Base-by-base conservation (phyloP, 2,329 filamentous ascomycete genomes). In the Dothiorella sarmentorum region DNA sequence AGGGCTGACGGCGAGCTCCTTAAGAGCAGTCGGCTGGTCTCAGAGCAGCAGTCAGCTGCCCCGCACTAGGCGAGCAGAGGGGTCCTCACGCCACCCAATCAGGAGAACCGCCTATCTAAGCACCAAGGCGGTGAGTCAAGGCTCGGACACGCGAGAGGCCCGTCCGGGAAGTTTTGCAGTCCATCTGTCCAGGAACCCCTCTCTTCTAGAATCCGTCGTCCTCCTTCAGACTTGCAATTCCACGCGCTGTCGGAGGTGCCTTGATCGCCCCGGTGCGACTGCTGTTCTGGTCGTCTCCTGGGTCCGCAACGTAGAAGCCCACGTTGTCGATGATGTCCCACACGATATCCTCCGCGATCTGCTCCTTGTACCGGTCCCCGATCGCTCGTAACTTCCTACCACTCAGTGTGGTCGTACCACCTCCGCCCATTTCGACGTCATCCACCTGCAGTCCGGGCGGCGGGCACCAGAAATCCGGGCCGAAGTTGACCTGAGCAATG, bases 321-420 rank as follows among this genome's bases (percentile, higher is more conserved):
- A 96, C 89, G 75, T 99, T 94, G 68, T 99, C 94, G 29, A 97
- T 81, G 56, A 99, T 83, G 72, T 99, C 94, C 71, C 91, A 96
- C 27, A 96, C 83, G 22, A 97, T 80, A 68, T 99, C 94, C 75
- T 99, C 94, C 13, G 88, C 91, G 61, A 99, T 92, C 76, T 97
- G 93, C 70, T 99, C 92, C 60, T 86, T 85, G 73, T 91, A 97
- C 29, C 94, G 84, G 62, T 95, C 89, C 7, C 85, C 83, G 20
- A 96, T 78, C 0, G 89, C 79, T 31, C 84, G 81, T 1, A 86
- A 65, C 35, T 65, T 68, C 11, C 74, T 67, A 1, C 69, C 64
- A 3, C 31, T 22, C 11, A 45, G 38, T 9, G 65, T 67, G 5
- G 69, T 68, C 6, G 65, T 35, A 4, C 58, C 58, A 13, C 61